phyloP scores from a whole-genome alignment of 2,329 filamentous ascomycete genomes.

The Neofusicoccum ribis region DNA sequence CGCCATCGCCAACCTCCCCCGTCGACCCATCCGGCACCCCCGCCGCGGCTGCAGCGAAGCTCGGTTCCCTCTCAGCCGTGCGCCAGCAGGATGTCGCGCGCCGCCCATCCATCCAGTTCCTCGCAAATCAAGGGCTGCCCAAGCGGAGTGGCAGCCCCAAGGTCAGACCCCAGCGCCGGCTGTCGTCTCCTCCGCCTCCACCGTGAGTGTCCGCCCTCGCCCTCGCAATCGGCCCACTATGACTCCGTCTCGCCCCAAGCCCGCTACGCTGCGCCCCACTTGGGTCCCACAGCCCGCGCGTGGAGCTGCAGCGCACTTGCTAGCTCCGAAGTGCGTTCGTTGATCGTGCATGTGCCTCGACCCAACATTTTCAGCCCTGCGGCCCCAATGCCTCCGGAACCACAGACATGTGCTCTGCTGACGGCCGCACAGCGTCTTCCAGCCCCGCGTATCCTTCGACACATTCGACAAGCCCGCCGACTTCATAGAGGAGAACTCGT shows the following conservation, averaged over 20 bases:
- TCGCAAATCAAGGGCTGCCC: conserved; percentile 32
- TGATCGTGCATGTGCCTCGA: not conserved
- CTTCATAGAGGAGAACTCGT: conserved; percentile 58
- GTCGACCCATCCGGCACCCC: not conserved
- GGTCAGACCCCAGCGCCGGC: conserved; percentile 30
- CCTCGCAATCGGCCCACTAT: conserved; percentile 10
- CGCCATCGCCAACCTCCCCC: conserved; percentile 24
- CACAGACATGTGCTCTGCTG: not conserved
- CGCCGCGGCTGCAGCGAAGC: conserved; percentile 25
- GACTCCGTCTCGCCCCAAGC: not conserved
- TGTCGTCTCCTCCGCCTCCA: conserved; percentile 44
- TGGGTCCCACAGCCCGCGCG: conserved; percentile 3
- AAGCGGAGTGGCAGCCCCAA: conserved; percentile 19
- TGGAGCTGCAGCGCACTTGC: not conserved
- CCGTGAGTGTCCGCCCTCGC: conserved; percentile 35
- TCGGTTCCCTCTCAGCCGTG: conserved; percentile 29
- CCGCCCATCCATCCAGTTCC: conserved; percentile 42
- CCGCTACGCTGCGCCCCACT: not conserved
- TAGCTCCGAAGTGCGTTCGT: conserved; percentile 14
- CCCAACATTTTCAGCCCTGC: not conserved
- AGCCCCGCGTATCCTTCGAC: conserved; percentile 71
- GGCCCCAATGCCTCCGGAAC: not conserved
- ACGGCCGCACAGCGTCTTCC: conserved; percentile 56
- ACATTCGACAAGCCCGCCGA: conserved; percentile 70
- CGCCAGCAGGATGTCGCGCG: conserved; percentile 28